A percentile compares a stretch with the other conserved stretches of the same genome.
phyloP scores from a whole-genome alignment of 169 alveolate genomes.

The Ichthyophthirius multifiliis region DNA sequence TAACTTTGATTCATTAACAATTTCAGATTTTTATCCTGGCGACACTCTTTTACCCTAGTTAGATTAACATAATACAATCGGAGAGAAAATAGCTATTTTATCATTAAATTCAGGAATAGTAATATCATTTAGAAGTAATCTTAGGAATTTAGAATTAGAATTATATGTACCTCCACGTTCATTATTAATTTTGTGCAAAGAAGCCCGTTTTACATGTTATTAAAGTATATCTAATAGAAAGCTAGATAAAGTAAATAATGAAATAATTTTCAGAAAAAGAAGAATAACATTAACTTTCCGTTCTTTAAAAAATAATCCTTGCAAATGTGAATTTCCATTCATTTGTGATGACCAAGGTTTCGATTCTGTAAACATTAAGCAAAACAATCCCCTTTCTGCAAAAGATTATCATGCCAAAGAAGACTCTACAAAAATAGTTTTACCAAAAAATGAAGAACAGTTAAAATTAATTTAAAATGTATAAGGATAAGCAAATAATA shows the following conservation, averaged over 20 bases:
- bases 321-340: slow-evolving; percentile 39
- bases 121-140: too few species aligned
- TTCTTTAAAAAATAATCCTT: slow-evolving; percentile 34
- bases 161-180: too few species aligned
- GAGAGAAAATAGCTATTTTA: too few species aligned
- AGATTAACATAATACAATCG: too few species aligned
- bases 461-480: slow-evolving; percentile 2
- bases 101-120: too few species aligned
- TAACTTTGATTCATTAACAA: too few species aligned
- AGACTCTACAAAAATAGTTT: slow-evolving; percentile 27
- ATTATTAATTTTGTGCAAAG: too few species aligned
- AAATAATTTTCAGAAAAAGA: slow-evolving; percentile 39
- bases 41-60: too few species aligned
- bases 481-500: slow-evolving; percentile 8
- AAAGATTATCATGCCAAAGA: slow-evolving; percentile 8
- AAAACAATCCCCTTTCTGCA: neutral
- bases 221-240: slow-evolving; percentile 21
- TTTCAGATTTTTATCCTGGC: too few species aligned
- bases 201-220: too few species aligned
- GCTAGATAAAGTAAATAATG: slow-evolving; percentile 5
- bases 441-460: slow-evolving; percentile 31
- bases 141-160: too few species aligned
- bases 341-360: slow-evolving; percentile 37
- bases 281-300: slow-evolving; percentile 55
- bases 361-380: slow-evolving; percentile 18